Conservation (phyloP, 2,329 filamentous ascomycete species). For the Aspergillus chevalieri region DNA sequence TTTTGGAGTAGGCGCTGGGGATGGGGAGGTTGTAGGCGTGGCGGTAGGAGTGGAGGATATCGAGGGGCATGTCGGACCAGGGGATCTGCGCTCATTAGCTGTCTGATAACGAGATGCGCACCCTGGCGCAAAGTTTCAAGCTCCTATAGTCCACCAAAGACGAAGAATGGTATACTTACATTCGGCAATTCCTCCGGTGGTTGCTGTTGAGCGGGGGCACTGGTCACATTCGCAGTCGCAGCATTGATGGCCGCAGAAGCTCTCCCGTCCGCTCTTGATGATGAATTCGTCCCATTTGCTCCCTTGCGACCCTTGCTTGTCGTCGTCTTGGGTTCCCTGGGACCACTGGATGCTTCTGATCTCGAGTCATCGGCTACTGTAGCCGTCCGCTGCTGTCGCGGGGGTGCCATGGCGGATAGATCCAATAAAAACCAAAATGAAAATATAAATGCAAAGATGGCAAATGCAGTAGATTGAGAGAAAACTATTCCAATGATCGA, state of each 20-base stretch:
- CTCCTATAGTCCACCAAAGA: background rate
- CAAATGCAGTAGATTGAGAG: background rate
- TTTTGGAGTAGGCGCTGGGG: constrained; percentile 38
- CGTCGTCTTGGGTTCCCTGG: constrained; percentile 30
- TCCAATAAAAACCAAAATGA: background rate
- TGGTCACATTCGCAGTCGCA: constrained; percentile 24
- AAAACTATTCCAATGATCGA: background rate
- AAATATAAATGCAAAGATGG: background rate
- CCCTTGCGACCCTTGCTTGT: constrained; percentile 28
- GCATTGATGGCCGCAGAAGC: constrained; percentile 13
- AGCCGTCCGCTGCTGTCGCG: constrained; percentile 35
- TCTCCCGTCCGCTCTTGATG: constrained; percentile 11
- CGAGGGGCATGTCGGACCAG: constrained; percentile 39
- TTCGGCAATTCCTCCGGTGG: constrained; percentile 21
- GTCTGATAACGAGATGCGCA: no score
- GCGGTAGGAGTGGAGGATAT: constrained; percentile 44
- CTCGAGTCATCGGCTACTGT: constrained; percentile 40
- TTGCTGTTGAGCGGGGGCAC: constrained; percentile 18
- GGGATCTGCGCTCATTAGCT: constrained; percentile 26
- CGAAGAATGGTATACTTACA: constrained; percentile 20
- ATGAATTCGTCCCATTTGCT: constrained; percentile 12
- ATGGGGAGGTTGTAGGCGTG: constrained; percentile 42
- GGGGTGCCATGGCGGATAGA: constrained; percentile 37
- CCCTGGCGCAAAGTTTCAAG: background rate
- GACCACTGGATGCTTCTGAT: constrained; percentile 43